Evolutionary conservation across 805 yeast species (phyloP), one percentile per base, ranked within the genome.

Genomic region (Saccharomycopsis sp.): DNA sequence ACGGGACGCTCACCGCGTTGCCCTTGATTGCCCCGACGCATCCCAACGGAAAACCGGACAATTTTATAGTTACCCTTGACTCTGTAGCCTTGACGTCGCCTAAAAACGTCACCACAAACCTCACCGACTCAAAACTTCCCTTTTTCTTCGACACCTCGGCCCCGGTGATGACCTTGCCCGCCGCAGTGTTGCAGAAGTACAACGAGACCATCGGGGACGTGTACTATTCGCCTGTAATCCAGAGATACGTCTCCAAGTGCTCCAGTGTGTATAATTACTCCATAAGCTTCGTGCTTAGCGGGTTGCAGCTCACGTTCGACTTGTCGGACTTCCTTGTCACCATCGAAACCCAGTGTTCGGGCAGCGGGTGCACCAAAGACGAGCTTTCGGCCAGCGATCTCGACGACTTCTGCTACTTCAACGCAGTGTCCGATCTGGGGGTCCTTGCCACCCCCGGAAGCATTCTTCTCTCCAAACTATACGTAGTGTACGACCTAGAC

Each of bases 401-500:
- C 7, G 48, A 44, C 16, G 21, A 44, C 7, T 44, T 12, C 16
- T 44, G 48, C 21, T 44, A 44, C 48, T 44, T 44, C 16, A 44
- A 44, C 16, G 48, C 48, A 7, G 21, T 44, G 5, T 18, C 48
- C 18, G 18, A n/a, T 44, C 48, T 44, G 48, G 21, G 21, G 7
- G 18, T 16, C 21, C 48, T 44, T 44, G 48, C 48, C 7, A 18
- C 21, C 16, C 48, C 48, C 16, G 48, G 48, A 16, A 44, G 48
- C 21, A 44, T 44, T 18, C 16, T 44, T 7, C 48, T 44, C 21
- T n/a, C 48, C 21, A 44, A 44, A 12, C 21, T n/a, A 0, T 82
- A 82, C 63, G 73, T 77, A 46, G 85, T 81, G 51, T 83, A 75
- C 58, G 85, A 83, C 67, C 65, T 82, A 52, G 83, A 77, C 37